These are phyloP conservation scores for Fusarium liriodendri DNA, from an alignment of 2,329 filamentous ascomycete genomes.

Conservation along the genomic window DNA sequence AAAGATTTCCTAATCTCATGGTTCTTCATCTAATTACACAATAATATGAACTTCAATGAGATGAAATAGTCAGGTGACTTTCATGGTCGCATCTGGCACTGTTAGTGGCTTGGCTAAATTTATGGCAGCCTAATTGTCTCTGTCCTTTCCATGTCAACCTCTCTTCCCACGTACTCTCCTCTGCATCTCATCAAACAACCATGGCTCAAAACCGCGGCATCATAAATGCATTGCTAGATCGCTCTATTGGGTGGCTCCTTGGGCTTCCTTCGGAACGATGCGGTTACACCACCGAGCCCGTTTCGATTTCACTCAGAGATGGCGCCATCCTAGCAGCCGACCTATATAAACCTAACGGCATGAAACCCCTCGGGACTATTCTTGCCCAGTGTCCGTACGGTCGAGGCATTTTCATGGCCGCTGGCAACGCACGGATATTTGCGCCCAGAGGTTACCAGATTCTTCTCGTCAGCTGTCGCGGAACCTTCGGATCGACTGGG, in stretches of 20 bases:
- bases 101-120: neutral
- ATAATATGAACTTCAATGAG: neutral
- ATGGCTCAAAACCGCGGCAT: neutral
- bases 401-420: neutral
- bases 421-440: neutral
- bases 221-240: neutral
- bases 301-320: neutral
- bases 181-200: neutral
- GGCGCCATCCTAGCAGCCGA: neutral
- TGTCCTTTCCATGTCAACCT: neutral
- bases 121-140: neutral
- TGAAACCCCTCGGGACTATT: neutral
- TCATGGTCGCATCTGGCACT: neutral
- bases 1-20: too few species aligned
- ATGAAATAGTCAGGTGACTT: neutral
- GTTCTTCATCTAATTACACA: accelerated
- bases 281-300: neutral
- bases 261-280: neutral
- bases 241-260: neutral
- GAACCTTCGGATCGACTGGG: neutral
- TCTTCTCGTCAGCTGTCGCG: neutral
- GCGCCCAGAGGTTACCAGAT: neutral
- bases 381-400: neutral
- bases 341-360: neutral
- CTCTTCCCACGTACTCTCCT: too few species aligned